phyloP scores from a whole-genome alignment of 139 green algal genomes.

The Tetraselmis striata region DNA sequence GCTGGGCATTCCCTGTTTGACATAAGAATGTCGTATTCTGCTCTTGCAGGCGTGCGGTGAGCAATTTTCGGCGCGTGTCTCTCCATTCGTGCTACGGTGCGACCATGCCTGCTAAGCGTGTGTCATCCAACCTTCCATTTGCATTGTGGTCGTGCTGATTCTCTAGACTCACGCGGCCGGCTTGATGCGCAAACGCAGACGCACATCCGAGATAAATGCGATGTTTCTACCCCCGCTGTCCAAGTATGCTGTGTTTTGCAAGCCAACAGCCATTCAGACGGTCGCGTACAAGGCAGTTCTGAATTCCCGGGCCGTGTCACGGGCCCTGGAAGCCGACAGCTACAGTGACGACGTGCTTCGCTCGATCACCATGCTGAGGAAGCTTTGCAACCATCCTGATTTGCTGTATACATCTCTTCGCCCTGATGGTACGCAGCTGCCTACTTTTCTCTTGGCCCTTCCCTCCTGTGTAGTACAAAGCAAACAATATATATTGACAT shows the following conservation, averaged over 20 bases:
- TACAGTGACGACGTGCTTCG: constrained; percentile 33
- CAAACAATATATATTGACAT: no score
- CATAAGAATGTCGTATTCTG: no score
- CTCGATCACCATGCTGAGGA: constrained; percentile 50
- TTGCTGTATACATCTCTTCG: constrained; percentile 29
- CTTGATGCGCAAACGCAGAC: no score
- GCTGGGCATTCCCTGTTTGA: not conserved
- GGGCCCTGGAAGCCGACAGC: constrained; percentile 22
- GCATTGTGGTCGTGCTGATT: not conserved
- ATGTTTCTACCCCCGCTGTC: constrained; percentile 64
- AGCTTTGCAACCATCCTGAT: constrained; percentile 70
- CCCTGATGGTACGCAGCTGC: not conserved
- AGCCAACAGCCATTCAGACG: constrained; percentile 24
- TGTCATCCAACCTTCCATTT: not conserved
- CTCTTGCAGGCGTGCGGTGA: constrained; percentile 7
- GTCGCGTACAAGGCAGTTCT: constrained; percentile 48
- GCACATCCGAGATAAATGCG: constrained; percentile 60
- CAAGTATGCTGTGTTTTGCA: constrained; percentile 35
- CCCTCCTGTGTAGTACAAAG: no score
- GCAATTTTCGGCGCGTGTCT: constrained; percentile 51
- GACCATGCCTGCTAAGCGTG: no score
- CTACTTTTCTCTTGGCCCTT: no score
- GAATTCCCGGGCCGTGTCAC: constrained; percentile 17
- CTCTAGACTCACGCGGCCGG: no score
- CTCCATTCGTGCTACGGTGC: constrained; percentile 55